Conservation (phyloP, 1,284 basidiomycete genomes). For the Phellopilus nigrolimitatus region DNA sequence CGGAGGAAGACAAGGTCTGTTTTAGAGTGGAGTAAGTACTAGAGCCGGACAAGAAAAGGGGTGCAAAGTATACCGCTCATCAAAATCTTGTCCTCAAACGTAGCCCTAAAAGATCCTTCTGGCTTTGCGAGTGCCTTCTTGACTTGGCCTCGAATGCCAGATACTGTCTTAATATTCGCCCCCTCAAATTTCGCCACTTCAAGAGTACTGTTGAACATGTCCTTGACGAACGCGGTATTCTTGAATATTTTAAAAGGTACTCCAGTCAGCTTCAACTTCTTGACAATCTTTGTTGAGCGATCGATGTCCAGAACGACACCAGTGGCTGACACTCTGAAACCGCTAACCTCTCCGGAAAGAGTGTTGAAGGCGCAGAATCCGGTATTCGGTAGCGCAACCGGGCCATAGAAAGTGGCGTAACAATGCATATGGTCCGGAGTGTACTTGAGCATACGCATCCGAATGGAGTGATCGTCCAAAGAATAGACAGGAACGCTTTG, state of each 20-base stretch:
- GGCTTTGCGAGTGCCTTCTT: slow-evolving; percentile 95
- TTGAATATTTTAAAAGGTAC: slow-evolving; percentile 97
- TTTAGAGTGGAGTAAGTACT: slow-evolving; percentile 6
- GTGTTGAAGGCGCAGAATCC: slow-evolving; percentile 98
- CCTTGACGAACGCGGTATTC: slow-evolving; percentile 97
- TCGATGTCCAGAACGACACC: slow-evolving; percentile 95
- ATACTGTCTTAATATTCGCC: slow-evolving; percentile 92
- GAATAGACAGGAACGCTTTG: slow-evolving; percentile 95
- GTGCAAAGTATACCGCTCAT: slow-evolving; percentile 73
- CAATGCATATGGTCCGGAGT: slow-evolving; percentile 99
- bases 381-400: slow-evolving; percentile 88
- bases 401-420: slow-evolving; percentile 94
- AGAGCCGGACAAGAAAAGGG: neutral
- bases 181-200: slow-evolving; percentile 99
- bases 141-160: slow-evolving; percentile 93
- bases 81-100: slow-evolving; percentile 97
- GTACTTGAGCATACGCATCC: slow-evolving; percentile 99
- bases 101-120: slow-evolving; percentile 92
- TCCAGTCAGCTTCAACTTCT: slow-evolving; percentile 97
- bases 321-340: slow-evolving; percentile 90
- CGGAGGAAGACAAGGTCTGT: slow-evolving; percentile 92
- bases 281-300: slow-evolving; percentile 90
- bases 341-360: slow-evolving; percentile 57
- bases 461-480: slow-evolving; percentile 93
- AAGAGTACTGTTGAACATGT: slow-evolving; percentile 92